Evolutionary conservation across 148 eudicot genomes (phyloP).

Genomic region (Spergularia bocconei): DNA sequence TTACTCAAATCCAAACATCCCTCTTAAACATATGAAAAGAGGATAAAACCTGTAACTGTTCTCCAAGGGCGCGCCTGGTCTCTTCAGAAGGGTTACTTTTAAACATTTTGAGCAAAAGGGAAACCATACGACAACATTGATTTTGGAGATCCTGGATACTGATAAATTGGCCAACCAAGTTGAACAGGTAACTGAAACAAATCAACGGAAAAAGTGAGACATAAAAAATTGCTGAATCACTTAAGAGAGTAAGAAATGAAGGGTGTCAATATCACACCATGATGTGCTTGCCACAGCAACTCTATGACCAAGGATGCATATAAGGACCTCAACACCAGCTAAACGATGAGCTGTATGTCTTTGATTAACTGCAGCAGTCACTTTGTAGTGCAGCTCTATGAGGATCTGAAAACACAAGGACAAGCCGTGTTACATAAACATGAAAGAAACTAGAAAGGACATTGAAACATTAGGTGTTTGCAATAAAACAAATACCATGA

Average conservation of each 20-base stretch:
- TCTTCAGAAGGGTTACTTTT: conserved; percentile 50
- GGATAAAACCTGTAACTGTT: conserved; percentile 79
- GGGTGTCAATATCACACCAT: conserved; percentile 42
- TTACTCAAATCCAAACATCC: not conserved
- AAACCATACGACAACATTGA: conserved; percentile 73
- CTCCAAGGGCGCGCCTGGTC: conserved; percentile 68
- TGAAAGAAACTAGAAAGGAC: not conserved
- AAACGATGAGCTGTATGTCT: conserved; percentile 77
- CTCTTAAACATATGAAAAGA: conserved; percentile 5
- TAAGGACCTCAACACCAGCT: conserved; percentile 83
- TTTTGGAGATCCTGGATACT: conserved; percentile 58
- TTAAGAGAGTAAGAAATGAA: not conserved
- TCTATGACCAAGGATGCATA: conserved; percentile 72
- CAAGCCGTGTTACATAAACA: conserved; percentile 5
- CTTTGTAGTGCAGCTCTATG: conserved; percentile 85
- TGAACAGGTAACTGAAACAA: conserved; percentile 75
- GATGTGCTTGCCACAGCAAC: conserved; percentile 80
- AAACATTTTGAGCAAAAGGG: conserved; percentile 57
- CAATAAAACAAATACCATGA: conserved; percentile 50
- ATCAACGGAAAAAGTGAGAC: conserved; percentile 11
- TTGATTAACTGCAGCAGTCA: conserved; percentile 69
- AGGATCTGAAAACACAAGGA: conserved; percentile 55
- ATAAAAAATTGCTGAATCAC: not conserved
- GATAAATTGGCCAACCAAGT: conserved; percentile 71
- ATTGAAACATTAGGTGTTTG: not conserved